Conservation (phyloP, 768 basidiomycete genomes). For the Trametes cingulata region DNA sequence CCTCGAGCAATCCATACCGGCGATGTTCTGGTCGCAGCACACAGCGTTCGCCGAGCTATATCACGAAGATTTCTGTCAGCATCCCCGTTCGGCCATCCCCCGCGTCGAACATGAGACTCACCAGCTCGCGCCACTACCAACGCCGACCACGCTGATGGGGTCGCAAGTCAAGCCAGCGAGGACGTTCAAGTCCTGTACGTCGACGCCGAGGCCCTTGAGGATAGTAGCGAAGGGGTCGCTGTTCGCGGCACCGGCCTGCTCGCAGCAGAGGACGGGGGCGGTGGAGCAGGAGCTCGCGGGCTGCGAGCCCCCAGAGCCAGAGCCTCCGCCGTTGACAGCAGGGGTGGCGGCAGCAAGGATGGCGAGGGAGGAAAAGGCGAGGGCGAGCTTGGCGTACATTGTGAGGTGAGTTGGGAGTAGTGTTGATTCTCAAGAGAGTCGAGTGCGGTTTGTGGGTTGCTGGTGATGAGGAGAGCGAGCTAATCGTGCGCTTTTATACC, state of each 20-base stretch:
- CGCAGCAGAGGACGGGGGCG: neutral
- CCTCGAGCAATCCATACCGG: no score
- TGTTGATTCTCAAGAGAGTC: no score
- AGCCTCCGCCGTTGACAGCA: neutral
- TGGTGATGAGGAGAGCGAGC: no score
- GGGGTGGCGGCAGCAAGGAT: constrained; percentile 12
- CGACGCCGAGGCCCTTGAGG: neutral
- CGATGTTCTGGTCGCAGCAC: no score
- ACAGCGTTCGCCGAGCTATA: no score
- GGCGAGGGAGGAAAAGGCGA: neutral
- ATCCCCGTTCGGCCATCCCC: no score
- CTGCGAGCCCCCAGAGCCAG: no score
- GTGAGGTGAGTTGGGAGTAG: no score
- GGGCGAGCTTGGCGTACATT: neutral
- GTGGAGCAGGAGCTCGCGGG: neutral
- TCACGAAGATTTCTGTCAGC: no score
- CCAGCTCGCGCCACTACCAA: neutral
- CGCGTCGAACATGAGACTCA: no score
- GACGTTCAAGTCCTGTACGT: neutral
- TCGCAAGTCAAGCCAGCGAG: neutral
- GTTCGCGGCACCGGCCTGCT: neutral
- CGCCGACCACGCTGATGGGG: constrained; percentile 1
- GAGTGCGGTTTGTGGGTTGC: no score
- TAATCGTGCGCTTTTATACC: no score
- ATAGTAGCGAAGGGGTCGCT: neutral